phyloP scores from a whole-genome alignment of 345 rosid species.

The Salix brachista region DNA sequence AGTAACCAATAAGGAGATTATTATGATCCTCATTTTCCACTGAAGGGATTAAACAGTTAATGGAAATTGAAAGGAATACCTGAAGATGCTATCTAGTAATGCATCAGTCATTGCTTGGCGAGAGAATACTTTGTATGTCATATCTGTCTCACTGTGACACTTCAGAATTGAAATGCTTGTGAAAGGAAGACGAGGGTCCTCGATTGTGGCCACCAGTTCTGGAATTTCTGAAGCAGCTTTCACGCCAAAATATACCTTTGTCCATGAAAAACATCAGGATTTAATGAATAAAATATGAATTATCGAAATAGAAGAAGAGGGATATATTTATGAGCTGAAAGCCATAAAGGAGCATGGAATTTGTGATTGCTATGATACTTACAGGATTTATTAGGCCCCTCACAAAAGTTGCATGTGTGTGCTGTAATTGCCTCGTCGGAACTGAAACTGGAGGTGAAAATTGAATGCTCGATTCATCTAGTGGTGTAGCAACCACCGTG shows the following conservation, averaged over 20 bases:
- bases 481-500: conserved; percentile 67
- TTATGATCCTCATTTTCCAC: background rate
- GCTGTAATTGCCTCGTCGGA: conserved; percentile 78
- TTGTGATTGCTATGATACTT: conserved; percentile 21
- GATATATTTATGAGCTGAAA: background rate
- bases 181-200: conserved; percentile 77
- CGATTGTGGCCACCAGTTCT: conserved; percentile 70
- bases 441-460: conserved; percentile 61
- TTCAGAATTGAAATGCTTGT: conserved; percentile 71
- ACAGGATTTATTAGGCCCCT: conserved; percentile 87
- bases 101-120: conserved; percentile 53
- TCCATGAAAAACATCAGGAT: conserved; percentile 18
- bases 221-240: conserved; percentile 55
- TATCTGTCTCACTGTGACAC: conserved; percentile 49
- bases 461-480: conserved; percentile 67
- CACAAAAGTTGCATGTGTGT: conserved; percentile 84
- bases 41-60: background rate
- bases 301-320: background rate
- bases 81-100: conserved; percentile 72
- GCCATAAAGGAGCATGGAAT: background rate
- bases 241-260: conserved; percentile 75
- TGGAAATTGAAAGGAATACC: conserved; percentile 34
- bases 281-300: background rate
- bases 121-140: conserved; percentile 74
- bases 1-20: no score